phyloP scores from a whole-genome alignment of 305 asterid genomes.

The Stenogyne calaminthoides region DNA sequence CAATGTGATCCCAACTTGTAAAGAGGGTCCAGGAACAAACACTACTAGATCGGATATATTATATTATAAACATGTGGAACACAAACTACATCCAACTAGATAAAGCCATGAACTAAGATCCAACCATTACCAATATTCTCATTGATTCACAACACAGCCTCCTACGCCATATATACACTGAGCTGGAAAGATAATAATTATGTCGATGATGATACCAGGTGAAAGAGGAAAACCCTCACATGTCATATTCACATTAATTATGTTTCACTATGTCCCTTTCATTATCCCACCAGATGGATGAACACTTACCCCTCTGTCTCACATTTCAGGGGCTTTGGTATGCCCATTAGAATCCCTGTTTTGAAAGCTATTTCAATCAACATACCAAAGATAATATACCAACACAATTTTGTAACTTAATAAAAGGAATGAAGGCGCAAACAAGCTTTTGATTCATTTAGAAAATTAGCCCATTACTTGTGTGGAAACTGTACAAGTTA shows the following conservation, averaged over 20 bases:
- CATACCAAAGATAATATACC: not conserved
- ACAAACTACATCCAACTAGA: not conserved
- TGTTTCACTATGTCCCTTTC: not conserved
- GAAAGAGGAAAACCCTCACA: not conserved
- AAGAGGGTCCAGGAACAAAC: not conserved
- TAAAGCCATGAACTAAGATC: not conserved
- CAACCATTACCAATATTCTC: not conserved
- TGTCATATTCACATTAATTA: not conserved
- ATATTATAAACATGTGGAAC: not conserved
- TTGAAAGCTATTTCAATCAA: not conserved
- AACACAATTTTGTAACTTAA: not conserved
- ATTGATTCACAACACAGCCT: too few relatives aligned
- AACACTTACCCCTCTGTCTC: not conserved
- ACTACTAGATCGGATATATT: too few relatives aligned
- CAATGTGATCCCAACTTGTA: not conserved
- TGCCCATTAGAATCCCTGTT: not conserved
- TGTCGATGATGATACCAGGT: not conserved
- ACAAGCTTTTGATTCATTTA: constrained; percentile 1
- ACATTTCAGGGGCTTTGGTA: not conserved
- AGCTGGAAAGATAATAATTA: not conserved
- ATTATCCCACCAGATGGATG: not conserved
- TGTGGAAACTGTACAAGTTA: not conserved
- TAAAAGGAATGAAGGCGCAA: not conserved
- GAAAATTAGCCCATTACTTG: not conserved
- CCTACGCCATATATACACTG: too few relatives aligned